phyloP scores from a whole-genome alignment of 2,329 filamentous ascomycete genomes.

The Epichloe elymi region DNA sequence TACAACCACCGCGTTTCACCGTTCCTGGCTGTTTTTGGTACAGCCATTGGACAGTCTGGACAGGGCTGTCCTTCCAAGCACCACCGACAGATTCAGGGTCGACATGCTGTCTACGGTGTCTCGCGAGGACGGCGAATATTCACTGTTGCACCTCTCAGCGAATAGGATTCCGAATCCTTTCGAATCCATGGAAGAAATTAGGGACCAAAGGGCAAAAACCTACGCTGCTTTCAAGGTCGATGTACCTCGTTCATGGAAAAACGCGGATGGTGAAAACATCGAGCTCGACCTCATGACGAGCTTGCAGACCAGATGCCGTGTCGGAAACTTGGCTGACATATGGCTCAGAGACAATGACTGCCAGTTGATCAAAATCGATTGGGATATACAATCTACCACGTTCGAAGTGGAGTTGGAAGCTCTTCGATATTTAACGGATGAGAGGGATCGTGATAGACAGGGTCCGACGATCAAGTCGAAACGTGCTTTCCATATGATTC shows the following conservation, averaged over 20 bases:
- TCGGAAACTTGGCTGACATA: slow-evolving; percentile 10
- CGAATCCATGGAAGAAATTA: slow-evolving; percentile 8
- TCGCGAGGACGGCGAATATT: slow-evolving; percentile 10
- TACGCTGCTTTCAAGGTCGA: slow-evolving; percentile 23
- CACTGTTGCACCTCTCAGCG: slow-evolving; percentile 14
- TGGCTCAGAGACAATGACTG: slow-evolving; percentile 6
- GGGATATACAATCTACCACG: slow-evolving; percentile 15
- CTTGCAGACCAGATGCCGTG: slow-evolving; percentile 44
- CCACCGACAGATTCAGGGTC: slow-evolving; percentile 17
- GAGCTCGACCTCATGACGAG: slow-evolving; percentile 44
- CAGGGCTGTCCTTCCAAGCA: slow-evolving; percentile 13
- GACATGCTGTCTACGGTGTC: slow-evolving; percentile 13
- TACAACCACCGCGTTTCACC: slow-evolving; percentile 15
- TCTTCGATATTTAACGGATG: slow-evolving; percentile 12
- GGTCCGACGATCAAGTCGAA: slow-evolving; percentile 10
- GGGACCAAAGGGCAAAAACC: slow-evolving; percentile 5
- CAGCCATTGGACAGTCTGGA: slow-evolving; percentile 10
- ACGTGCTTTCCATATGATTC: slow-evolving; percentile 21
- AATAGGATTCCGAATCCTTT: slow-evolving; percentile 20
- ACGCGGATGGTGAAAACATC: slow-evolving; percentile 10
- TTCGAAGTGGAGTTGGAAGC: slow-evolving; percentile 22
- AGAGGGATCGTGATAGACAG: slow-evolving; percentile 9
- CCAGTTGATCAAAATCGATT: slow-evolving; percentile 15
- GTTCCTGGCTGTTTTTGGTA: slow-evolving; percentile 21
- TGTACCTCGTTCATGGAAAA: slow-evolving; percentile 17